Evolutionary conservation across 805 yeast genomes (phyloP), one percentile per base, ranked within the genome.

Genomic region (Candida hispaniensis): DNA sequence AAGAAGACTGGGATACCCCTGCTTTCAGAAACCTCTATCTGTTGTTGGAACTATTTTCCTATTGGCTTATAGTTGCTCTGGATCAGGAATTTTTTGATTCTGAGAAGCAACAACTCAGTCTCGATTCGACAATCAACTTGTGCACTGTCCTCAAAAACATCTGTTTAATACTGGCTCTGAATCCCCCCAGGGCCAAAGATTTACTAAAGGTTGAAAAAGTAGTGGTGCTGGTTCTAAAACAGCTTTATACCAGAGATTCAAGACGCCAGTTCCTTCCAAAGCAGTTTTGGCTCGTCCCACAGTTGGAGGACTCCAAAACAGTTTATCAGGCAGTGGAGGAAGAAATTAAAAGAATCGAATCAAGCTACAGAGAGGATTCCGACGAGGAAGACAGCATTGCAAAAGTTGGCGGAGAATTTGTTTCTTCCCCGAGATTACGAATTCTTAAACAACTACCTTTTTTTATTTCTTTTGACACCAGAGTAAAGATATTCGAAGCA

Each of bases 401-500:
- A 13, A 41, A 41, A 9, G 38, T 17, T 14, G 27, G 20, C 18
- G 34, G 30, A 20, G 18, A 12, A 20, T 22, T 27, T 2, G 14
- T 18, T 5, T 18, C 22, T 19, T 17, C 22, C 13, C 22, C 28
- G 2, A 23, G 23, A 3, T 5, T 14, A 7, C 13, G 39, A 7
- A 59, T 86, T 0, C 62, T 81, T 28, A 61, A 68, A 1, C 66
- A 71, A 33, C 59, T 76, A 3, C 95, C 97, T 3, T 88, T 80
- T 50, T 77, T 85, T 59, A 63, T 88, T 5, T 73, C 81, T 0
- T 88, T 88, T 53, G 66, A 67, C 14, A 67, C 70, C 19, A 63
- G 98, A 30, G 95, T 82, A 0, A 67, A 66, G 32, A 61, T 81
- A 1, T 81, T 88, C 50, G 80, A 79, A 41, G 53, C 61, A 7